These are phyloP conservation scores for Trichoderma sp. DNA, from an alignment of 2,329 filamentous ascomycete species.

Conservation along the genomic window DNA sequence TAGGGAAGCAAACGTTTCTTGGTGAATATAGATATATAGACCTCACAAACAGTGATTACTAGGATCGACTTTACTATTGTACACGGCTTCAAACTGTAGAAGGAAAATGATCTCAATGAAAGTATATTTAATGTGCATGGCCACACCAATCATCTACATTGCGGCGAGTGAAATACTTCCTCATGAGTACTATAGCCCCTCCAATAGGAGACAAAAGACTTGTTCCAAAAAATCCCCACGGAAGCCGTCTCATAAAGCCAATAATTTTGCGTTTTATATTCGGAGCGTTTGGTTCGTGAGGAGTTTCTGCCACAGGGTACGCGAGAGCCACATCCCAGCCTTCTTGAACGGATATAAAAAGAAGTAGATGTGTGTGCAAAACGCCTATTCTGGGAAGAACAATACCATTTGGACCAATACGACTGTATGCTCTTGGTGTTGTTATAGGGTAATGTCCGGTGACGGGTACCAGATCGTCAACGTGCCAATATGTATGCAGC, in stretches of 20 bases:
- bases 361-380: not conserved
- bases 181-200: not conserved
- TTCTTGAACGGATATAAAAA: not conserved
- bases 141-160: not conserved
- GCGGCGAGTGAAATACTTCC: not conserved
- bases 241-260: not conserved
- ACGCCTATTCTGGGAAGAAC: not conserved
- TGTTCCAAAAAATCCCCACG: not conserved
- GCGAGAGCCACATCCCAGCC: not conserved
- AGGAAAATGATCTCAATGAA: not conserved
- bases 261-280: not conserved
- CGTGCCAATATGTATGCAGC: not conserved
- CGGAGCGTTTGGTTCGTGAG: not conserved
- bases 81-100: not conserved
- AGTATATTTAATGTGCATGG: not conserved
- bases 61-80: not conserved
- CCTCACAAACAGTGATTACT: not conserved
- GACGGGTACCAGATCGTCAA: not conserved
- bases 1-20: not conserved
- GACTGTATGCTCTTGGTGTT: not conserved
- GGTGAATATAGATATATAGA: not conserved
- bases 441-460: not conserved
- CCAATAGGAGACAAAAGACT: not conserved
- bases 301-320: not conserved
- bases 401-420: not conserved